Evolutionary conservation across 345 rosid species (phyloP), one percentile per base, ranked within the genome.

Genomic region (Gossypium anomalum): DNA sequence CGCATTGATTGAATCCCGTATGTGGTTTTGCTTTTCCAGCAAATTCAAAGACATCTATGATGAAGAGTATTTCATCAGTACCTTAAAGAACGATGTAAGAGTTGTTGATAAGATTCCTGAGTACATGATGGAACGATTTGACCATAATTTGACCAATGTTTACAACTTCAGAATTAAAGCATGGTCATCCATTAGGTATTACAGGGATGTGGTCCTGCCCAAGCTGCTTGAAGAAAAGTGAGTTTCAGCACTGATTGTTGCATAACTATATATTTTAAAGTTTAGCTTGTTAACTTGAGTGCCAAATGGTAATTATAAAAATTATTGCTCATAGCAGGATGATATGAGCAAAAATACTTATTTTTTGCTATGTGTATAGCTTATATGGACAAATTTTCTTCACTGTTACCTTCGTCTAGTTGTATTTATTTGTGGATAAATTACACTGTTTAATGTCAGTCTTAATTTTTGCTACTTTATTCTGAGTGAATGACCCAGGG

Each of bases 161-260:
- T 92, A 84, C 90, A 96, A 96, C 91, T 96, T 96, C 83, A 89
- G 89, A 87, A 86, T 96, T 55, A 92, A 96, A 88, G 99, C 99
- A 59, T 96, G 97, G 99, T 90, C 99, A 65, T 86, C 98, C 15
- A 82, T 96, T 81, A 88, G 84, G 67, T 96, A 85, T 78, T 96
- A 93, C 75, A 83, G 82, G 83, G 98, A 96, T 87, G 86, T 84
- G 4, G 89, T 96, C 72, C 90, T 93, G 58, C 97, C 99, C 17
- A 92, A 86, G 86, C 86, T 93, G 55, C 90, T 90, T 53, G 98
- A 96, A 83, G 99, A 96, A 82, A 87, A 87, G 99, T 96, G 84
- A 88, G 99, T 88, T 72, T 70, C 55, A 51, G 72, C 53, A 69
- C 72, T 70, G 47, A 66, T n/a, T 56, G 43, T 63, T 71, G 23